Evolutionary conservation across 208 protist species (phyloP).

Genomic region (Crithidia expoeki): DNA sequence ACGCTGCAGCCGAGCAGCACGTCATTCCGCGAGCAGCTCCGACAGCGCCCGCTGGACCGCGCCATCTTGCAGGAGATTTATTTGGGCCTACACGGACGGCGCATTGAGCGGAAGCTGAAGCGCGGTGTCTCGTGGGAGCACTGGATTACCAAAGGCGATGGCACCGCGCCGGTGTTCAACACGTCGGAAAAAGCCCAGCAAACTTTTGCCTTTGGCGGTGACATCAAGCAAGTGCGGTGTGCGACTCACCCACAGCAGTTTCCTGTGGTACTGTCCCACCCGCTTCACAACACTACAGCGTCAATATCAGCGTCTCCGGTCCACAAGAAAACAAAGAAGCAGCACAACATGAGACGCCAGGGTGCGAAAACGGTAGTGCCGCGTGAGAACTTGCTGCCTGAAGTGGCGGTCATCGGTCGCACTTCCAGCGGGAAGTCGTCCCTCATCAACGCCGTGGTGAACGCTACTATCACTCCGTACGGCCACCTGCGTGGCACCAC

Average conservation of each 20-base stretch:
- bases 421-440: slow-evolving; percentile 89
- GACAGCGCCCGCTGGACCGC: slow-evolving; percentile 77
- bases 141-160: slow-evolving; percentile 92
- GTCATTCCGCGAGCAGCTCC: slow-evolving; percentile 74
- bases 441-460: slow-evolving; percentile 85
- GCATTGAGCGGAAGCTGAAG: slow-evolving; percentile 85
- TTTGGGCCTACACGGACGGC: slow-evolving; percentile 75
- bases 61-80: slow-evolving; percentile 93
- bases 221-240: slow-evolving; percentile 48
- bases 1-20: slow-evolving; percentile 58
- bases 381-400: slow-evolving; percentile 51
- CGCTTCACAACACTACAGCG: background rate
- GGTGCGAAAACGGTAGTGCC: background rate
- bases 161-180: slow-evolving; percentile 84
- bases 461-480: slow-evolving; percentile 83
- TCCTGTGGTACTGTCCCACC: slow-evolving; percentile 37
- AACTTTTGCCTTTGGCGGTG: slow-evolving; percentile 86
- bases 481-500: slow-evolving; percentile 88
- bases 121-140: slow-evolving; percentile 88
- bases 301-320: background rate
- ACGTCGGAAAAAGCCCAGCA: slow-evolving; percentile 83
- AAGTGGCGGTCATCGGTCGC: slow-evolving; percentile 88
- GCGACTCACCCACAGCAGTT: slow-evolving; percentile 77
- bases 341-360: background rate
- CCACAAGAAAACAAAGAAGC: background rate